Conservation (phyloP, 495 filamentous ascomycete genomes). For the Xylaria flabelliformis region DNA sequence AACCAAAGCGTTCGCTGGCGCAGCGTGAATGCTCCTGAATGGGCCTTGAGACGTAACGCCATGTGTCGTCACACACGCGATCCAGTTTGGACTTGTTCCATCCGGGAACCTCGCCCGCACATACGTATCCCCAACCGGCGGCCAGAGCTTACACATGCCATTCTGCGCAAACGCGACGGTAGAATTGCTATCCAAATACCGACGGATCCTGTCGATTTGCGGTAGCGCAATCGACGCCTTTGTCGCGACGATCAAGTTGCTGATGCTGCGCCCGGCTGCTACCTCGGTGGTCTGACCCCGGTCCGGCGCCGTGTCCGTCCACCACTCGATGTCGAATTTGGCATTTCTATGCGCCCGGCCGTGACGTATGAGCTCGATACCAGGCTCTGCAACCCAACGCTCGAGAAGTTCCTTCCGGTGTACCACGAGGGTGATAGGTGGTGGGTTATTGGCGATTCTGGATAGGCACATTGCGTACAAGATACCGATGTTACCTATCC, state of each 20-base stretch:
- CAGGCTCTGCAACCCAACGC: conserved; percentile 45
- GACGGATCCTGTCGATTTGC: conserved; percentile 63
- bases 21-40: conserved; percentile 70
- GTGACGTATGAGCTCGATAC: conserved; percentile 41
- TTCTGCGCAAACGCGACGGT: conserved; percentile 83
- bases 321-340: conserved; percentile 61
- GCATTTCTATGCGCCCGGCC: conserved; percentile 42
- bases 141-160: conserved; percentile 74
- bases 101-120: conserved; percentile 41
- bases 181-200: conserved; percentile 66
- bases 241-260: conserved; percentile 74
- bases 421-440: conserved; percentile 56
- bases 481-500: conserved; percentile 62
- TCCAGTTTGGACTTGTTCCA: conserved; percentile 67
- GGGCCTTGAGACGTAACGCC: conserved; percentile 63
- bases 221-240: conserved; percentile 68
- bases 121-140: conserved; percentile 59
- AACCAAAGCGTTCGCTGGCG: conserved; percentile 58
- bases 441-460: conserved; percentile 38
- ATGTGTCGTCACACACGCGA: conserved; percentile 72
- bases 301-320: conserved; percentile 42
- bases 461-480: conserved; percentile 48
- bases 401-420: conserved; percentile 47
- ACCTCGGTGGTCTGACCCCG: conserved; percentile 31
- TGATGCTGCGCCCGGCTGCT: conserved; percentile 53